Evolutionary conservation across 257 asterid species (phyloP), one percentile per base, ranked within the genome.

Genomic region (Solanum ossicruentum): DNA sequence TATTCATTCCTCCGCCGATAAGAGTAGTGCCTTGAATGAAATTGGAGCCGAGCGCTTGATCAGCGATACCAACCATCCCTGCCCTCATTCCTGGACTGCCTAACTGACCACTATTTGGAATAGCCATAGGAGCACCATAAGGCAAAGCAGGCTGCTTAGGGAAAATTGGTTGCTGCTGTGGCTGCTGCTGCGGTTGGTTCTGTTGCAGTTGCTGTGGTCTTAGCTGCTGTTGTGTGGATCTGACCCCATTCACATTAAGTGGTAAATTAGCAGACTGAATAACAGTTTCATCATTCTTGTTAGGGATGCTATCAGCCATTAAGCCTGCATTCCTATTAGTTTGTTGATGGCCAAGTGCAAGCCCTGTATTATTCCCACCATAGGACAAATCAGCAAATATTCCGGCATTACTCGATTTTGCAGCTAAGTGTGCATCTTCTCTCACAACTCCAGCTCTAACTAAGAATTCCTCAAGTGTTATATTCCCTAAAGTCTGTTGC

Each of bases 401-500:
- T 7, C 90, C 93, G 12, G 65, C 43, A 84, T 88, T 67, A 84
- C 77, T 85, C 28, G 90, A 60, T 73, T 89, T 89, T 26, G 87
- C 91, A 67, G 90, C 88, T 84, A 91, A 67, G 55, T 89, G 95
- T 79, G 92, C 83, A 69, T 94, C 98, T 88, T 96, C 98, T 87
- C 93, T 92, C 78, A 92, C 97, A 78, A 91, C 98, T 51, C 99
- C 99, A 21, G 99, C 98, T 89, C 91, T 91, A 54, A 84, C 87
- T 85, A 97, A 88, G 86, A 95, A 97, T 86, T 97, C 99, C 89
- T 97, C 99, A 1, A 97, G 96, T 28, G 99, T 95, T 10, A 93
- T 88, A 89, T 97, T 97, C 23, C 99, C 97, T 61, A 97, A 88
- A 56, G 98, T 94, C 7, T 84, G 94, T 81, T 97, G 93, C 89